These are phyloP conservation scores for Plasmodium gonderi DNA, from an alignment of 169 alveolate genomes.

Conservation along the genomic window DNA sequence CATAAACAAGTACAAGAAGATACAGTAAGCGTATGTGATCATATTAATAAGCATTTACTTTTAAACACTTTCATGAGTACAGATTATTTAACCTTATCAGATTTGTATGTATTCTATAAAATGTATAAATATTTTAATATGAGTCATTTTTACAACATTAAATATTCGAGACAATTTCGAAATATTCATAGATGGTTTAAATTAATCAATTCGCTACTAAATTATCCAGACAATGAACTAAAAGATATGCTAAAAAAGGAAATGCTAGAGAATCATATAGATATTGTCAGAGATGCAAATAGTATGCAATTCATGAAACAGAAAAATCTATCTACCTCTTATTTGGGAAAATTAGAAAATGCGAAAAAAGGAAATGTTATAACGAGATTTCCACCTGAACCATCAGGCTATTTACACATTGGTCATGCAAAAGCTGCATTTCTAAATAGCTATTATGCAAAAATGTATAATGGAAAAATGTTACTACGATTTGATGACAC, in stretches of 20 bases:
- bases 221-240: conserved; percentile 3
- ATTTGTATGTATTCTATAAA: conserved; percentile 49
- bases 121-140: conserved; percentile 49
- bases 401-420: conserved; percentile 98
- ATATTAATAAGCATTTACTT: conserved; percentile 52
- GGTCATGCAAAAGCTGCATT: conserved; percentile 99
- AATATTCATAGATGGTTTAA: conserved; percentile 65
- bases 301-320: not conserved
- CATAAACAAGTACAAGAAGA: conserved; percentile 19
- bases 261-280: not conserved
- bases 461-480: conserved; percentile 96
- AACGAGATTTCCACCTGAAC: conserved; percentile 99
- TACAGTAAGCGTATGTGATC: conserved; percentile 16
- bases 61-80: conserved; percentile 30
- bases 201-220: conserved; percentile 1
- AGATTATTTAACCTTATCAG: conserved; percentile 50
- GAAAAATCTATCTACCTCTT: conserved; percentile 26
- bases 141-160: not conserved
- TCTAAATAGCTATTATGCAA: conserved; percentile 95
- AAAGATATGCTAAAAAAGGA: not conserved
- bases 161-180: conserved; percentile 8
- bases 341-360: conserved; percentile 88
- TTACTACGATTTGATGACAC: conserved; percentile 98
- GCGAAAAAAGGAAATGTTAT: conserved; percentile 97
- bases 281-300: not conserved